Base-by-base conservation (phyloP, 257 asterid genomes). In the Penstemon barbatus region DNA sequence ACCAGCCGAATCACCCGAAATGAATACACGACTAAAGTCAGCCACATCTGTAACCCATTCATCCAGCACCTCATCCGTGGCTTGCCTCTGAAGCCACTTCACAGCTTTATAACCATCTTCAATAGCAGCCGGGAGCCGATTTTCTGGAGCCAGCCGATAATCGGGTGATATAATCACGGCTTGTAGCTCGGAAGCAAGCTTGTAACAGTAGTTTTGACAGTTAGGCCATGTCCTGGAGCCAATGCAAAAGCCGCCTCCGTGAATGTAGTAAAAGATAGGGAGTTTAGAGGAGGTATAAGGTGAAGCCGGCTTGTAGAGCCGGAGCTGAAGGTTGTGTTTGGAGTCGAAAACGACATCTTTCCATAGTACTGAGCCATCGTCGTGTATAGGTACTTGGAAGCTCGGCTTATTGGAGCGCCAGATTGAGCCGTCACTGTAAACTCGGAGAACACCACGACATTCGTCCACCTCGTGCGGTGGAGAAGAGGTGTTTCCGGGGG, bases 1-100 rank as follows among this genome's bases (percentile, higher is more conserved):
- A 12, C 97, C 97, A 44, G 97, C 89, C 0, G 97, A 89, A 68
- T 87, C 95, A 3, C 97, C 93, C 0, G 89, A 80, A 42, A 90
- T 76, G 39, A 84, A 85, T 10, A 87, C 91, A 0, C 82, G 75
- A 37, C 80, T 49, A 13, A 89, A 84, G 63, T 83, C 89, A 19
- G 81, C 88, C 43, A 75, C 86, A 3, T 82, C 86, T 0, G 76
- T 33, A 8, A 89, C 82, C 96, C 96, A 89, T 8, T 44, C 41
- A 57, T 89, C 91, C 36, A 80, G 80, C 67, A 80, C 82, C 37
- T 69, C 74, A 0, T 82, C 74, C 62, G 50, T 37, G 40, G 87
- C 89, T 76, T 85, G 89, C 38, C 48, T 61, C 11, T 64, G 88
- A 33, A 90, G 95, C 97, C 97, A 90, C 73, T 75, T 80, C 54